phyloP scores from a whole-genome alignment of 129 eudicot genomes.

The Artemisia annua region DNA sequence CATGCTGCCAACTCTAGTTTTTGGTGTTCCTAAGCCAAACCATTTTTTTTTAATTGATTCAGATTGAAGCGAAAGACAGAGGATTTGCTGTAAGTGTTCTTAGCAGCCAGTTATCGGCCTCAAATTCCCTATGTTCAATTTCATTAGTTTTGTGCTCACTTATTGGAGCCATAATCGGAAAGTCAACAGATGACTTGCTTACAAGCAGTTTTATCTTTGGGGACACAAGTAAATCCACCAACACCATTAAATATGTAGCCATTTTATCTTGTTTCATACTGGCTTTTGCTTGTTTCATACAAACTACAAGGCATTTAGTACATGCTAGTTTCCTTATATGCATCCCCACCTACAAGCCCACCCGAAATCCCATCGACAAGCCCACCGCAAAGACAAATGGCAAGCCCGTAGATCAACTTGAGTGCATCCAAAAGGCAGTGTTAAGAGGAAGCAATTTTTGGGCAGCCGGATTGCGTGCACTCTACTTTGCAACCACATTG shows the following conservation, averaged over 20 bases:
- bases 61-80: slow-evolving; percentile 59
- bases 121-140: slow-evolving; percentile 56
- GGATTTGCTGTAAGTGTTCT: slow-evolving; percentile 46
- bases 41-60: slow-evolving; percentile 15
- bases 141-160: slow-evolving; percentile 53
- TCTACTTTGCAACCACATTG: slow-evolving; percentile 23
- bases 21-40: background rate
- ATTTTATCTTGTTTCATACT: slow-evolving; percentile 50
- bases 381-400: too few species aligned
- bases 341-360: slow-evolving; percentile 39
- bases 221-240: slow-evolving; percentile 36
- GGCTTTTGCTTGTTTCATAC: slow-evolving; percentile 61
- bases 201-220: slow-evolving; percentile 55
- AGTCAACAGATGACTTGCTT: slow-evolving; percentile 31
- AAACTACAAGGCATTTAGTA: slow-evolving; percentile 50
- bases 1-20: background rate
- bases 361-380: background rate
- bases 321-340: slow-evolving; percentile 69
- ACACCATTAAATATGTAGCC: slow-evolving; percentile 49
- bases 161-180: slow-evolving; percentile 65
- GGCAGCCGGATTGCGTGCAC: slow-evolving; percentile 60
- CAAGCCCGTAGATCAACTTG: too few species aligned
- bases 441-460: slow-evolving; percentile 55
- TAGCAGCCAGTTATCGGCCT: slow-evolving; percentile 50
- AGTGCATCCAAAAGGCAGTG: slow-evolving; percentile 49